Conservation (phyloP, 163 green algal genomes). For the Smithsoniella earleae region DNA sequence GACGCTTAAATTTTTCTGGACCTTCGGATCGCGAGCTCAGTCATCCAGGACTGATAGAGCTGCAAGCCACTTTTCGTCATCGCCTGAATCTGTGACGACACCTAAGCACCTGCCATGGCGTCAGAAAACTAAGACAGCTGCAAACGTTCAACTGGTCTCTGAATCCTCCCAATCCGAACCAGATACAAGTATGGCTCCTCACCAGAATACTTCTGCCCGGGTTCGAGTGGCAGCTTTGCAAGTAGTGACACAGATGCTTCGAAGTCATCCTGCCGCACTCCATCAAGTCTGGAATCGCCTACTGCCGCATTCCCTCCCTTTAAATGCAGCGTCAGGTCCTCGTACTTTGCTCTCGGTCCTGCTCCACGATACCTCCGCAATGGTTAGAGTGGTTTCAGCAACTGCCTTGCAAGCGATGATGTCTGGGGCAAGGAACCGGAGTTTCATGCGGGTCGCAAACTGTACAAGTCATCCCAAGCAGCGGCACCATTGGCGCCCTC, state of each 20-base stretch:
- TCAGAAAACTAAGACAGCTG: not conserved
- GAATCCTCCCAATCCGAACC: not conserved
- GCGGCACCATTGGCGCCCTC: not conserved
- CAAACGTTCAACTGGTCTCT: not conserved
- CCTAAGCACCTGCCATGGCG: not conserved
- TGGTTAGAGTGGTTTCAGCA: not conserved
- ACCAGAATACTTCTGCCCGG: not conserved
- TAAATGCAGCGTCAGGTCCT: too few relatives aligned
- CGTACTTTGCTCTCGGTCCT: not conserved
- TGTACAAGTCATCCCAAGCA: not conserved
- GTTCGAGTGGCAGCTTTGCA: not conserved
- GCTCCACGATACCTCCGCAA: not conserved
- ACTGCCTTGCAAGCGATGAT: constrained; percentile 11
- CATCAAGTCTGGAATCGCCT: constrained; percentile 24
- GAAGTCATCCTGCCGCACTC: not conserved
- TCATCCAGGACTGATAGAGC: not conserved
- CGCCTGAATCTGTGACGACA: not conserved
- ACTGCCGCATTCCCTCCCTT: constrained; percentile 10
- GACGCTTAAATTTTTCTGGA: not conserved
- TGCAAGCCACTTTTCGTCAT: not conserved
- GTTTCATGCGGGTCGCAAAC: constrained; percentile 2
- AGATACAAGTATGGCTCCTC: not conserved
- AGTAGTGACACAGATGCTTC: not conserved
- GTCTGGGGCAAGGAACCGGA: not conserved
- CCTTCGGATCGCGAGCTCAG: not conserved